phyloP scores from a whole-genome alignment of 176 grass and related monocot genomes.

The Triticum urartu region DNA sequence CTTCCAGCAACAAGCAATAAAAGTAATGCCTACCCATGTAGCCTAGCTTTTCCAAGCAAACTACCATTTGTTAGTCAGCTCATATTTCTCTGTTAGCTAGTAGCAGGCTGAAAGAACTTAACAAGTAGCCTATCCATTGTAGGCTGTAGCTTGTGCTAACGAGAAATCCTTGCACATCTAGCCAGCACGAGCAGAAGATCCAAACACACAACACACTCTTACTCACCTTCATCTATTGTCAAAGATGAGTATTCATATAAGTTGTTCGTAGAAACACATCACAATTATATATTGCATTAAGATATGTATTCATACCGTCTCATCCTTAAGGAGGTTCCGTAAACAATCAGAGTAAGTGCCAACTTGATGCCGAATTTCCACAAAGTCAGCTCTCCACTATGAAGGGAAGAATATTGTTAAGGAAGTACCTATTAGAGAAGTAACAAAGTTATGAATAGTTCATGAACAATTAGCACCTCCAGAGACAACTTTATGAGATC shows the following conservation, averaged over 20 bases:
- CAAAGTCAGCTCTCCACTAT: neutral
- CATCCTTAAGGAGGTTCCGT: neutral
- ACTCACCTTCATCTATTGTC: neutral
- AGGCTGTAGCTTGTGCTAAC: no score
- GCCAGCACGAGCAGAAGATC: no score
- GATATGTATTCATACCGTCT: neutral
- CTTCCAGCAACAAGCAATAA: no score
- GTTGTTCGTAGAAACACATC: neutral
- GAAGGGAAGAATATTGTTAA: neutral
- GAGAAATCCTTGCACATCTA: neutral
- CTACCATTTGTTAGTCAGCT: no score
- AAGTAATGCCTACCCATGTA: no score
- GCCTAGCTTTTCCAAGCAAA: no score
- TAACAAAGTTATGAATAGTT: neutral
- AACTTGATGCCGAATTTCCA: neutral
- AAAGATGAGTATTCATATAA: neutral
- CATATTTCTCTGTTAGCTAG: no score
- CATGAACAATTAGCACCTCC: neutral
- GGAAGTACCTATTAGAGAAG: neutral
- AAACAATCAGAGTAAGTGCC: neutral
- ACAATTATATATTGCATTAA: neutral
- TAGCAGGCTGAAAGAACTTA: no score
- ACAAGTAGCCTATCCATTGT: no score
- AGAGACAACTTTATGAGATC: constrained; percentile 18
- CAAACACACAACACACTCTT: neutral